Base-by-base conservation (phyloP, 371 early-diverging fungal species). In the Apophysomyces elegans region DNA sequence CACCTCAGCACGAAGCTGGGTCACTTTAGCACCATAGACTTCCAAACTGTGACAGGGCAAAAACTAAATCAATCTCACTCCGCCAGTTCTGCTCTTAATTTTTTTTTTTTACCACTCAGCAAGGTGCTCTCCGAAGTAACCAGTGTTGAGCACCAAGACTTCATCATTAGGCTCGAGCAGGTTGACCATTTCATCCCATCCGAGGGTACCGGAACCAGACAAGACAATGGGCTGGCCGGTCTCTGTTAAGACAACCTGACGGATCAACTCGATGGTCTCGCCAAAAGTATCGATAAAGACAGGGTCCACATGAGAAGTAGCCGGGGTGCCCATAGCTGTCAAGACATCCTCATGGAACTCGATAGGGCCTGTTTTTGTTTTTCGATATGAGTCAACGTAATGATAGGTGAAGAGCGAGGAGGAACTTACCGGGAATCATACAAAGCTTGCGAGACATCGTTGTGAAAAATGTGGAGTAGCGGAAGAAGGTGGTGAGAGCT, bases 111-210 rank as follows among this genome's bases (percentile, higher is more conserved):
- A 93, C 90, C 94, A 97, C 67, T 96, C 96, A 59, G 89, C 93
- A 70, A 98, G 93, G 72, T 95, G 91, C 77, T 96, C 95, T 60
- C 97, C 97, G 84, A 98, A 98, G 78, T 95, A 92, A 18, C 99
- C 99, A 38, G 94, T 95, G 79, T 90, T 93, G 72, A 96, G 76
- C 16, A 96, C 93, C 46, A 98, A 85, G n/a, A 89, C 97, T 56
- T 89, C 80, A 67, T 98, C 97, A 45, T 91, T 92, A 38, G 88
- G 88, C 77, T 96, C 95, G 12, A 97, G 67, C 64, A 97, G 84
- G 84, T 98, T 98, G 59, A 92, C 89, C 64, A 92, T 90, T 86
- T 93, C 90, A 81, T 97, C 97, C 97, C 99, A 97, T 32, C 95
- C 95, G 50, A 96, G 83, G 18, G 93, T 95, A 39, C 99, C 97